phyloP scores from a whole-genome alignment of 1,139 yeast species.

The Geotrichum fermentans region DNA sequence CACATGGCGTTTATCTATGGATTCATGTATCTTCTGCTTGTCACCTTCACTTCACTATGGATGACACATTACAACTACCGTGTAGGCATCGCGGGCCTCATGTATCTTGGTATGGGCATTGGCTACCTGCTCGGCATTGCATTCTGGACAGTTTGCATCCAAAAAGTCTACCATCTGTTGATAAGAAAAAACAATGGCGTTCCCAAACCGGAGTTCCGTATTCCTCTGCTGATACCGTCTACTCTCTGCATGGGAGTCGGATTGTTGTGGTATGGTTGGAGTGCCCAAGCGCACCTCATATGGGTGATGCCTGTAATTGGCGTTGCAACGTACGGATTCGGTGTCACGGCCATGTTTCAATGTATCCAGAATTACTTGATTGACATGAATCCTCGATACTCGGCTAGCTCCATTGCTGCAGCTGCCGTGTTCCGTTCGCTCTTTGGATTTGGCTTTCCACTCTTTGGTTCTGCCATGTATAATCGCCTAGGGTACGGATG shows the following conservation, averaged over 20 bases:
- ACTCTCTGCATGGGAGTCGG: constrained; percentile 48
- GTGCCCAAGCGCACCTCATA: constrained; percentile 44
- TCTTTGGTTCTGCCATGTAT: constrained; percentile 37
- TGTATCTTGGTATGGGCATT: constrained; percentile 52
- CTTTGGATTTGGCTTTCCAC: constrained; percentile 51
- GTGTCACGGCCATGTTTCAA: constrained; percentile 55
- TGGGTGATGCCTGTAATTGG: constrained; percentile 62
- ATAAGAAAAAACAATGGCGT: constrained; percentile 47
- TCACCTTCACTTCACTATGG: constrained; percentile 55
- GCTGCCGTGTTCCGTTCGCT: constrained; percentile 57
- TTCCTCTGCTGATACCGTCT: constrained; percentile 42
- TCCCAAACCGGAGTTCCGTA: constrained; percentile 52
- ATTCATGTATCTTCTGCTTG: constrained; percentile 56
- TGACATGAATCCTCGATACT: constrained; percentile 60
- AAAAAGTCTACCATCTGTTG: constrained; percentile 39
- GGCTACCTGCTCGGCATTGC: constrained; percentile 48
- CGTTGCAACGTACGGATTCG: constrained; percentile 51
- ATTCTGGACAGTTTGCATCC: constrained; percentile 45
- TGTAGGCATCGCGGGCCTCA: constrained; percentile 51
- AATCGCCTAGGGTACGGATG: constrained; percentile 51
- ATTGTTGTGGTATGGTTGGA: constrained; percentile 61
- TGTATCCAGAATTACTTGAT: constrained; percentile 57
- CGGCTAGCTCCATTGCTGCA: constrained; percentile 56
- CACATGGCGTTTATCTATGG: constrained; percentile 64
- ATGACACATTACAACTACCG: constrained; percentile 44